Base-by-base conservation (phyloP, 208 protist species). In the Trypanosoma conorhini region DNA sequence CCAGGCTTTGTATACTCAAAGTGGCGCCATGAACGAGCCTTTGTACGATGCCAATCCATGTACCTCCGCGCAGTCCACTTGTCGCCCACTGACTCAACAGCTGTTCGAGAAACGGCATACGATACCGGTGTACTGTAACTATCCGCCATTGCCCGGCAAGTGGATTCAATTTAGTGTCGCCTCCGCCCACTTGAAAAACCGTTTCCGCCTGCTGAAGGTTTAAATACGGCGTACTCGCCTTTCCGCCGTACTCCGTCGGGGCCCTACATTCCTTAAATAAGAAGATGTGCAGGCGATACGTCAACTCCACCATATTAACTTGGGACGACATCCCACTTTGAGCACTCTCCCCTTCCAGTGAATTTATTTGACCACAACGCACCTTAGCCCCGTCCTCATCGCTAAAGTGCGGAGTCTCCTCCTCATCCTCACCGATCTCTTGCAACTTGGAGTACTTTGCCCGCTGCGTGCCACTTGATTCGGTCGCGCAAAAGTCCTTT, bases 61-160 rank as follows among this genome's bases (percentile, higher is more conserved):
- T 28, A 61, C 70, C 54, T n/a, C 40, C 21, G 21, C 22, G 15
- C 24, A 68, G 62, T 70, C 55, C 42, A 76, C 60, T 31, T 70
- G 48, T 48, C 74, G 67, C 26, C 86, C 86, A 91, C 21, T 75
- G 64, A 0, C 26, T 28, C 42, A 84, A 65, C 28, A 82, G 79
- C 22, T 79, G 76, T 46, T 77, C 73, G 4, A 91, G 61, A 64
- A 86, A 91, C 3, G 76, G 68, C 22, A 88, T 67, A 5, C 71
- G 76, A 38, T 74, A 62, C 35, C 80, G 79, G 62, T 91, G 86
- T 9, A 91, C 71, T n/a, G 80, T 88, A 38, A 88, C 63, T 40
- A 91, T 74, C 40, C 77, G 67, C 62, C 76, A 84, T 12, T 79
- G 82, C 55, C 76, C 72, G 22, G 22, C 17, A 38, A 12, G 33